Percentiles rank a stretch among this genome's conserved stretches.
phyloP scores from a whole-genome alignment of 306 rosid species.

The Prunus campanulata region DNA sequence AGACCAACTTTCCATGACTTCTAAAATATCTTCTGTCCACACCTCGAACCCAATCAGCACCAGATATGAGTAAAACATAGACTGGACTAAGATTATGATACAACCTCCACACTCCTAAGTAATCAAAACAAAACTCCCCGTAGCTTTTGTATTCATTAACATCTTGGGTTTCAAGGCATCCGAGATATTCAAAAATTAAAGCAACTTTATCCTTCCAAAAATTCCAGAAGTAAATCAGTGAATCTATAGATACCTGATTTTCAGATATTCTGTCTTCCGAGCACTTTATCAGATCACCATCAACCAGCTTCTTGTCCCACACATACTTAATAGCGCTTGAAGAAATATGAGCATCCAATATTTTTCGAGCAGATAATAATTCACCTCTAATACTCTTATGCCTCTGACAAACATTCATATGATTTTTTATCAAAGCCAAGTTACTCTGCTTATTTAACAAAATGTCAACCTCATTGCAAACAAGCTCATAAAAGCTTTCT shows the following conservation, averaged over 20 bases:
- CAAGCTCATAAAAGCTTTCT: conserved; percentile 26
- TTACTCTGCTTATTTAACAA: conserved; percentile 28
- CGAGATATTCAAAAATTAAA: conserved; percentile 34
- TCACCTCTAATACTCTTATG: conserved; percentile 46
- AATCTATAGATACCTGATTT: conserved; percentile 46
- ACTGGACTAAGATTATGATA: conserved; percentile 12
- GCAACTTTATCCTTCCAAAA: conserved; percentile 56
- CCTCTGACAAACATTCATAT: conserved; percentile 38
- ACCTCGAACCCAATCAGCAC: conserved; percentile 55
- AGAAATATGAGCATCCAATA: conserved; percentile 59
- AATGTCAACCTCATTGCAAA: conserved; percentile 48
- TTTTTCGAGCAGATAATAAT: conserved; percentile 48
- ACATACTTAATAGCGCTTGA: conserved; percentile 28
- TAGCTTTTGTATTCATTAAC: conserved; percentile 19
- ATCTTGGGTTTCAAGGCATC: conserved; percentile 32
- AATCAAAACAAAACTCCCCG: conserved; percentile 50
- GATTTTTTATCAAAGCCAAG: conserved; percentile 18
- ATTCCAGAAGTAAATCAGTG: conserved; percentile 63
- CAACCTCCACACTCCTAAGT: conserved; percentile 51
- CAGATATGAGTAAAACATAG: conserved; percentile 46
- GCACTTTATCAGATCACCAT: conserved; percentile 22
- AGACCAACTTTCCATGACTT: conserved; percentile 39
- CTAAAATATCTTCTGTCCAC: conserved; percentile 26
- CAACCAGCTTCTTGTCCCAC: conserved; percentile 8
- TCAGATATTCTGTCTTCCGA: conserved; percentile 23